Evolutionary conservation across 106 monocot species (phyloP).

Genomic region (Apostasia ramifera): DNA sequence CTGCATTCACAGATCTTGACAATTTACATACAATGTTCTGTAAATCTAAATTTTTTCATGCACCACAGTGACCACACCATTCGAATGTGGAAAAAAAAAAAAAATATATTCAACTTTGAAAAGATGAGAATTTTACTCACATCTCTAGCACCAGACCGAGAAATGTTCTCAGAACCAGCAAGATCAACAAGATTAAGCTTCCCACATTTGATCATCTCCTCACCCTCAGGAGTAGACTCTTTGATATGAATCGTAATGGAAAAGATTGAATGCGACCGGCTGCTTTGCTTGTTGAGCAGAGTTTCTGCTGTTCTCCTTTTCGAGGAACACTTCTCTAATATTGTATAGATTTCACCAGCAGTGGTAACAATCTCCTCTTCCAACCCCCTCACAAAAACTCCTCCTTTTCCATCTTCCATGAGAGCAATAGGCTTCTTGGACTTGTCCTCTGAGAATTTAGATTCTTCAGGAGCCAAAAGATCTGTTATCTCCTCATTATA

Average conservation of each 20-base stretch:
- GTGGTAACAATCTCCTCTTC: slow-evolving; percentile 36
- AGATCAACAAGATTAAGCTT: slow-evolving; percentile 75
- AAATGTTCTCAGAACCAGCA: slow-evolving; percentile 68
- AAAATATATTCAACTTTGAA: too few species aligned
- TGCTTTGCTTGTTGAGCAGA: slow-evolving; percentile 60
- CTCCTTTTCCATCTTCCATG: slow-evolving; percentile 18
- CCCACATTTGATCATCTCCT: slow-evolving; percentile 64
- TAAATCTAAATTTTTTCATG: not conserved
- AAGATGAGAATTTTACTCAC: slow-evolving; percentile 17
- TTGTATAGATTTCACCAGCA: slow-evolving; percentile 51
- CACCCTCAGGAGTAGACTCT: slow-evolving; percentile 56
- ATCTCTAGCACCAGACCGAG: slow-evolving; percentile 60
- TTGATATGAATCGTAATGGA: slow-evolving; percentile 65
- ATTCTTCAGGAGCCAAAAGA: slow-evolving; percentile 18
- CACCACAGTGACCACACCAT: too few species aligned
- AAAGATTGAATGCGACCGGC: slow-evolving; percentile 34
- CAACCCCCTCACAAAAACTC: slow-evolving; percentile 14
- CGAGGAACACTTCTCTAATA: slow-evolving; percentile 49
- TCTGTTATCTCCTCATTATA: slow-evolving; percentile 48
- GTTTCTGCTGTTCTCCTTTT: slow-evolving; percentile 65
- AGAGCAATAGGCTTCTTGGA: slow-evolving; percentile 12
- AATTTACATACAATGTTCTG: too few species aligned
- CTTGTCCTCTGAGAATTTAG: slow-evolving; percentile 7
- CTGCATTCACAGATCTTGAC: too few species aligned
- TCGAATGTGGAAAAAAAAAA: too few species aligned